Evolutionary conservation across 352 stramenopile species (phyloP), one percentile per base, ranked within the genome.

Genomic region (Phytophthora lateralis): DNA sequence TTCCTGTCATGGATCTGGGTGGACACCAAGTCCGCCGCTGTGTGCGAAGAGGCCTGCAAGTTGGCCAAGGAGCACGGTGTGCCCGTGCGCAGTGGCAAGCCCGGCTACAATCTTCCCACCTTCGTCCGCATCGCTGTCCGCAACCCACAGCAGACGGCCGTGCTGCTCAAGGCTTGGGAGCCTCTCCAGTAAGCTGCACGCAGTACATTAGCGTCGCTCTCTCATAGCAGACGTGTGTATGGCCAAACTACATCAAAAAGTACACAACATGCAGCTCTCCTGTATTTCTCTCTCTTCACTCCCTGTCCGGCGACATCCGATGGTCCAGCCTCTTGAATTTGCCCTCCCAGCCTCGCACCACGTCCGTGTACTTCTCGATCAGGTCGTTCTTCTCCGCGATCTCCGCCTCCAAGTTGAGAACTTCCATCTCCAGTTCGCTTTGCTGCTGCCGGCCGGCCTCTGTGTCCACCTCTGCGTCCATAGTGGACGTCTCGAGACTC

Each of bases 1-100:
- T 94, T 82, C 71, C 60, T 97, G 46, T 96, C 86, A 17, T 97
- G 89, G 89, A 76, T 97, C 60, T 97, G 89, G 89, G 63, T 97
- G 42, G 83, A 97, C 66, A 96, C 88, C 43, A 88, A 92, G 70
- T 85, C 75, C 26, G 76, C 61, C 7, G 66, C 59, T 9, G 74
- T 75, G 48, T 75, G 66, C 24, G 75, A 87, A 60, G 62, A 81
- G 27, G 85, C 86, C 53, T 90, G 89, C 37, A 60, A 60, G 46
- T 72, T 93, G 44, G 85, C 89, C 49, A 95, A 94, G 71, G 65
- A 85, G 52, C 84, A 91, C 60, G 89, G 89, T 37, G 87, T 96
- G 20, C 89, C 89, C 11, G 83, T 97, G 55, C 88, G 89, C 60
- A 93, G 82, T 41, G 89, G 88, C 42, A 90, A 89, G 53, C 89